A percentile compares a stretch with the other conserved stretches of the same genome.
phyloP scores from a whole-genome alignment of 108 stramenopile genomes.

The Pseudonitzschia delicatissima region DNA sequence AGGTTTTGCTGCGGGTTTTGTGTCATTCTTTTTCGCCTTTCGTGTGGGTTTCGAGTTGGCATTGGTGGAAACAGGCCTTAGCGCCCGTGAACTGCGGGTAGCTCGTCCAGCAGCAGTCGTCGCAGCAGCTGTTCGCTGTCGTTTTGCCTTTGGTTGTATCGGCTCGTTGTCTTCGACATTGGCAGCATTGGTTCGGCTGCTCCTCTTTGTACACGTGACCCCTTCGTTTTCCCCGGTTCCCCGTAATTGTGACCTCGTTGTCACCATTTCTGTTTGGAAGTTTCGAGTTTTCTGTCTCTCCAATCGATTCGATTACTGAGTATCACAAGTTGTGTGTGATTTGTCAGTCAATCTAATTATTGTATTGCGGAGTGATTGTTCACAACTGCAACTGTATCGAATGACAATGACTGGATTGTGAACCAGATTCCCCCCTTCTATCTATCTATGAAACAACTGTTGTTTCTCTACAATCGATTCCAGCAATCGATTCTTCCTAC shows the following conservation, averaged over 20 bases:
- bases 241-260: neutral
- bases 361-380: neutral
- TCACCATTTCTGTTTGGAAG: neutral
- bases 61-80: conserved; percentile 9
- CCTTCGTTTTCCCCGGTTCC: neutral
- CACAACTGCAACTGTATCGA: neutral
- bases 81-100: neutral
- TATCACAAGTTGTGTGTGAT: neutral
- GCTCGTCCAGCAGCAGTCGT: neutral
- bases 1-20: neutral
- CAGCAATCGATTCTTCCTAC: too few species aligned
- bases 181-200: neutral
- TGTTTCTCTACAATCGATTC: too few species aligned
- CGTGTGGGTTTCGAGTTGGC: neutral
- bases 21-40: neutral
- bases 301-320: neutral
- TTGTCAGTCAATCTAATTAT: neutral
- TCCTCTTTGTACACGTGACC: neutral
- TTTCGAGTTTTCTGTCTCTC: neutral
- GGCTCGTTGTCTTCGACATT: neutral
- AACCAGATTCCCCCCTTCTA: neutral
- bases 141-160: neutral
- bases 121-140: neutral
- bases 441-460: too few species aligned
- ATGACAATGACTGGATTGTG: neutral